Conservation (phyloP, 345 rosid species). For the Anacardium occidentale region DNA sequence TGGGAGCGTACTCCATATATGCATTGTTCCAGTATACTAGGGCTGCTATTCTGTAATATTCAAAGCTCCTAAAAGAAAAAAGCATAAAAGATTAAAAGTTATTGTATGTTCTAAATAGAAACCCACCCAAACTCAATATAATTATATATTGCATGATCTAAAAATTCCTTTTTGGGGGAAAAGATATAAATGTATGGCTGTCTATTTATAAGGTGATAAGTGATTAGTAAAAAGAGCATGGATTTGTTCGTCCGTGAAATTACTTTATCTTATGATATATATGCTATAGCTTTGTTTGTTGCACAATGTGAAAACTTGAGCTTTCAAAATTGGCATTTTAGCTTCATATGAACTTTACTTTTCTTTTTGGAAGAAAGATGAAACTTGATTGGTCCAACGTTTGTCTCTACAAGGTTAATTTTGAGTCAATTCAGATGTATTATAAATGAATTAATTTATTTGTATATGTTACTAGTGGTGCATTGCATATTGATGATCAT, state of each 20-base stretch:
- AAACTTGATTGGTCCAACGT: background rate
- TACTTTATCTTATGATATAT: too few relatives aligned
- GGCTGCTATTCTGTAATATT: constrained; percentile 28
- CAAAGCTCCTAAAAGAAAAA: background rate
- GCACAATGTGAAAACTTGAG: background rate
- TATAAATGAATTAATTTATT: too few relatives aligned
- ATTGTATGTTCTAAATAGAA: constrained; percentile 21
- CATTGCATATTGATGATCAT: background rate
- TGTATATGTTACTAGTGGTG: too few relatives aligned
- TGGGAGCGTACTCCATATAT: constrained; percentile 28
- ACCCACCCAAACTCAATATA: constrained; percentile 27
- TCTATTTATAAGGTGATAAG: constrained; percentile 10
- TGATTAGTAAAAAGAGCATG: constrained; percentile 6
- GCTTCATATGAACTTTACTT: background rate
- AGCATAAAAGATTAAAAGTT: constrained; percentile 23
- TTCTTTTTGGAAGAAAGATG: background rate
- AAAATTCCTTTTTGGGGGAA: constrained; percentile 13
- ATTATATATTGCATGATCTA: constrained; percentile 14
- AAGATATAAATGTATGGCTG: background rate
- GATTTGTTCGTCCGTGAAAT: background rate
- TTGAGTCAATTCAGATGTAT: background rate
- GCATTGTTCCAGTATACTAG: constrained; percentile 21
- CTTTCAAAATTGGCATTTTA: background rate
- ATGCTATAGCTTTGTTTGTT: background rate
- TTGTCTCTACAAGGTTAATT: background rate